These are phyloP conservation scores for Neurospora sp. DNA, from an alignment of 495 filamentous ascomycete genomes.

Conservation along the genomic window DNA sequence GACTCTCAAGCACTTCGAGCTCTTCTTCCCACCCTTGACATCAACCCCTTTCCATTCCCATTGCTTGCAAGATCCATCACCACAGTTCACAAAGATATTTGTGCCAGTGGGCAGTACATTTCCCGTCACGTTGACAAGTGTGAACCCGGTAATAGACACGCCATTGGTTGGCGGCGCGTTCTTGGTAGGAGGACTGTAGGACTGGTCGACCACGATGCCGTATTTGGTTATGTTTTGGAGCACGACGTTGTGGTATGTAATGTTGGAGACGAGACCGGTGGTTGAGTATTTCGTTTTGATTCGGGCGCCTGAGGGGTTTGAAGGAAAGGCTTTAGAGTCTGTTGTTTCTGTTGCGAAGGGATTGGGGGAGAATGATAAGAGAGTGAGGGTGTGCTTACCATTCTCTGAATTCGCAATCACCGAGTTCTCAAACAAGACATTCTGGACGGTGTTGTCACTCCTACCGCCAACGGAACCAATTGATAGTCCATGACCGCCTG, in stretches of 20 bases:
- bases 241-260: constrained; percentile 56
- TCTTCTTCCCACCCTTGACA: constrained; percentile 40
- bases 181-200: constrained; percentile 60
- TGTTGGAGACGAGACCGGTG: constrained; percentile 45
- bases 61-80: constrained; percentile 31
- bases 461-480: constrained; percentile 61
- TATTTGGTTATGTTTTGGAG: constrained; percentile 49
- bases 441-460: constrained; percentile 47
- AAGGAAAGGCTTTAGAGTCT: background rate
- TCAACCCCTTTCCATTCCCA: constrained; percentile 41
- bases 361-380: background rate
- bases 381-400: constrained; percentile 3
- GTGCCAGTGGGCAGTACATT: constrained; percentile 34
- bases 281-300: constrained; percentile 54
- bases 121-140: constrained; percentile 42
- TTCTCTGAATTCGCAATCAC: constrained; percentile 48
- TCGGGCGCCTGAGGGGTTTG: constrained; percentile 28
- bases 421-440: constrained; percentile 24
- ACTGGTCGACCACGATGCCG: constrained; percentile 59
- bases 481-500: constrained; percentile 56
- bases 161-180: constrained; percentile 43
- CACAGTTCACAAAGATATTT: constrained; percentile 47
- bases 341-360: background rate
- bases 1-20: constrained; percentile 27
- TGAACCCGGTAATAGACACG: constrained; percentile 51